These are phyloP conservation scores for Sphaerostilbella broomeana DNA, from an alignment of 2,329 filamentous ascomycete species.

Conservation along the genomic window DNA sequence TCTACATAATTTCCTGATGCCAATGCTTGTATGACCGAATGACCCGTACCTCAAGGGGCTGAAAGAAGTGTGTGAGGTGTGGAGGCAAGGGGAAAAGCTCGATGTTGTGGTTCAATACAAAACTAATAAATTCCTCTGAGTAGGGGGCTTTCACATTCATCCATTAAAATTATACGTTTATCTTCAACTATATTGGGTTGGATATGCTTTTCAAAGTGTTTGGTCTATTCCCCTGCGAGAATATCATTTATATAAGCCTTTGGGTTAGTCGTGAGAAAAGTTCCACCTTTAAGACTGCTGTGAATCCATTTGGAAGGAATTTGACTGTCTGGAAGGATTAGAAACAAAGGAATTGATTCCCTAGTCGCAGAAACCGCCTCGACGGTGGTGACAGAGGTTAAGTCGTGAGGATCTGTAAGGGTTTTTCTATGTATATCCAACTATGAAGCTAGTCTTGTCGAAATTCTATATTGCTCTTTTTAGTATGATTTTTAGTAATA, in stretches of 20 bases:
- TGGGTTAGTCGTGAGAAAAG: neutral
- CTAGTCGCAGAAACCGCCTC: neutral
- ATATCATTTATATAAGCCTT: slow-evolving; percentile 8
- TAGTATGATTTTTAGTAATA: neutral
- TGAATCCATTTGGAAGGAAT: neutral
- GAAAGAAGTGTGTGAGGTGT: slow-evolving; percentile 3
- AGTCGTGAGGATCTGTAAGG: neutral
- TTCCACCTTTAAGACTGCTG: neutral
- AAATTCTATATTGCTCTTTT: slow-evolving; percentile 6
- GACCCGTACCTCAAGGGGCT: slow-evolving; percentile 3
- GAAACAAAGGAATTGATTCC: neutral
- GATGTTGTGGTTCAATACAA: slow-evolving; percentile 3
- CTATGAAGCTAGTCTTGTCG: slow-evolving; percentile 5
- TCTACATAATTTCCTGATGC: slow-evolving; percentile 4
- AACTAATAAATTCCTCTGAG: neutral
- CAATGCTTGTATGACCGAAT: slow-evolving; percentile 6
- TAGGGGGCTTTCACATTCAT: neutral
- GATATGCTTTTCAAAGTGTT: slow-evolving; percentile 5
- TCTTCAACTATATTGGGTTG: neutral
- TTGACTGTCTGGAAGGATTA: neutral
- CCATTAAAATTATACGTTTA: neutral
- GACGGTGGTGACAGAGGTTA: neutral
- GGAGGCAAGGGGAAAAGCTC: slow-evolving; percentile 1
- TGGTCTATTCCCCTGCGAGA: slow-evolving; percentile 1
- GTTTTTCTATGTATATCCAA: neutral